Evolutionary conservation across 805 yeast species (phyloP).

Genomic region (Ogataea wickerhamii): DNA sequence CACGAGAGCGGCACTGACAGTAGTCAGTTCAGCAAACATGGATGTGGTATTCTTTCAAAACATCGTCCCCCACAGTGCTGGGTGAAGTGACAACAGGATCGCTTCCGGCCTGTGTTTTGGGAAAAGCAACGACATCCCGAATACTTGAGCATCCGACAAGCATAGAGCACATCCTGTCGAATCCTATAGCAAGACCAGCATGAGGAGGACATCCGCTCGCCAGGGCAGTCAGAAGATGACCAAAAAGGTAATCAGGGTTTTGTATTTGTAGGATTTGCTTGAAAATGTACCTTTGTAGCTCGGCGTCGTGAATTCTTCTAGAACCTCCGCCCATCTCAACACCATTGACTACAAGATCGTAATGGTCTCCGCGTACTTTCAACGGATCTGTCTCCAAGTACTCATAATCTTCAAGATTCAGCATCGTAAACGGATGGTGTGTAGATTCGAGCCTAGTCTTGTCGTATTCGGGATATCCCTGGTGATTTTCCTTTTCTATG

Average conservation of each 20-base stretch:
- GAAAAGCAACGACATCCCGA: constrained; percentile 93
- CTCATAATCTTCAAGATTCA: constrained; percentile 62
- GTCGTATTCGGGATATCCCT: constrained; percentile 62
- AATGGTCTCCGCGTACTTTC: constrained; percentile 80
- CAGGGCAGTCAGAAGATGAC: constrained; percentile 80
- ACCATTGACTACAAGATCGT: constrained; percentile 90
- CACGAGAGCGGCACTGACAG: too few relatives aligned
- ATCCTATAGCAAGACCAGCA: constrained; percentile 94
- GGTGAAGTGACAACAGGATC: constrained; percentile 92
- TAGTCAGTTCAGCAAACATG: too few relatives aligned
- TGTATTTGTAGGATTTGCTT: constrained; percentile 56
- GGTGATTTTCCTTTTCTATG: constrained; percentile 34
- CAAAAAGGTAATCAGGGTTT: constrained; percentile 64
- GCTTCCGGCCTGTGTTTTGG: constrained; percentile 83
- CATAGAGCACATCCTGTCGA: constrained; percentile 92
- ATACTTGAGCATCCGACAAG: constrained; percentile 71
- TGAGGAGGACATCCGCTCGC: constrained; percentile 97
- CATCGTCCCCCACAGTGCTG: constrained; percentile 49
- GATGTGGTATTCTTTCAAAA: constrained; percentile 55
- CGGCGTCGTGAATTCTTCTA: constrained; percentile 85
- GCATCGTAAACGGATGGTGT: constrained; percentile 98
- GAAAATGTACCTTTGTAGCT: constrained; percentile 71
- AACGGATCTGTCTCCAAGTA: constrained; percentile 53
- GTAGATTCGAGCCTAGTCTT: constrained; percentile 55
- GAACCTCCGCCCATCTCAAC: constrained; percentile 98